These are phyloP conservation scores for Serendipita indica DNA, from an alignment of 768 basidiomycete genomes.

Conservation along the genomic window DNA sequence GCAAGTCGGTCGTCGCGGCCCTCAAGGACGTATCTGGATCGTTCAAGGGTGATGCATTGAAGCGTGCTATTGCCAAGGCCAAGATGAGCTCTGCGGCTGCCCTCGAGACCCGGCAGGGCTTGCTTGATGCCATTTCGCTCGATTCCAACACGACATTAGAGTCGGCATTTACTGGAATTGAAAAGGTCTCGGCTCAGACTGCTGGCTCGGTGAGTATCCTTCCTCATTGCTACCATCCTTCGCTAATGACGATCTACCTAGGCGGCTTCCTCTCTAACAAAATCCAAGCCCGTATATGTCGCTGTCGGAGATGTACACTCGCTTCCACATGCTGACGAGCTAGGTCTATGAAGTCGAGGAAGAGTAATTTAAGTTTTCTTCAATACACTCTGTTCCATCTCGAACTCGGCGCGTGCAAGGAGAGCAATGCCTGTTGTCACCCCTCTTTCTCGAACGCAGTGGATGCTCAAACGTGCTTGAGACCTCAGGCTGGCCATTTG, in stretches of 20 bases:
- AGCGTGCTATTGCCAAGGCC: slow-evolving; percentile 73
- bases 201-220: slow-evolving; percentile 49
- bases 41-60: slow-evolving; percentile 53
- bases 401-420: too few species aligned
- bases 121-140: slow-evolving; percentile 43
- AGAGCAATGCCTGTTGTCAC: too few species aligned
- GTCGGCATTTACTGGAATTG: slow-evolving; percentile 24
- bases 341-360: slow-evolving; percentile 52
- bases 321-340: slow-evolving; percentile 73
- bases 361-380: too few species aligned
- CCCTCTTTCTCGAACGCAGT: too few species aligned
- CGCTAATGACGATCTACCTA: slow-evolving; percentile 20
- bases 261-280: slow-evolving; percentile 52
- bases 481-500: too few species aligned
- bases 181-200: slow-evolving; percentile 47
- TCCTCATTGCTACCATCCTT: not conserved
- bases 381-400: too few species aligned
- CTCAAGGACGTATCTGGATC: slow-evolving; percentile 35
- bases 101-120: slow-evolving; percentile 54
- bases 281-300: slow-evolving; percentile 73
- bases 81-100: slow-evolving; percentile 66
- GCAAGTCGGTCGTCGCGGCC: slow-evolving; percentile 50
- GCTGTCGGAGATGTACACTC: slow-evolving; percentile 63
- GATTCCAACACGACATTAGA: slow-evolving; percentile 44
- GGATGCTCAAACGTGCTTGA: too few species aligned